phyloP scores from a whole-genome alignment of 768 basidiomycete species.

The Tulasnella sp. region DNA sequence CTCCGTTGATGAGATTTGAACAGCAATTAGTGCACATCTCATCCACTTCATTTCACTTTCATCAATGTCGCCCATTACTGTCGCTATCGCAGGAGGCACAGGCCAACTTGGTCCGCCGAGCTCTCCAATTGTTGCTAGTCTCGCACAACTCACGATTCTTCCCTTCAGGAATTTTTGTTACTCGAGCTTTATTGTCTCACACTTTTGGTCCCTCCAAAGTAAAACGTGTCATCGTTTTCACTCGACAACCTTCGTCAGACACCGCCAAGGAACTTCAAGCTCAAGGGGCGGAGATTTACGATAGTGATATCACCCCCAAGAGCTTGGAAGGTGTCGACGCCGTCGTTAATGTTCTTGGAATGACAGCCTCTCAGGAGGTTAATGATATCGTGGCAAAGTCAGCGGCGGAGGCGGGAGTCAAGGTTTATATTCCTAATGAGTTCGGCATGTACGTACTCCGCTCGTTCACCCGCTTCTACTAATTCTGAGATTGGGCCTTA shows the following conservation, averaged over 20 bases:
- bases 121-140: neutral
- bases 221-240: neutral
- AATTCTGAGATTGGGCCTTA: neutral
- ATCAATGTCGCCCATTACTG: neutral
- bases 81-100: slow-evolving; percentile 13
- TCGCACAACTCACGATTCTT: neutral
- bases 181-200: neutral
- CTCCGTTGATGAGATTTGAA: neutral
- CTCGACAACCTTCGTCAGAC: neutral
- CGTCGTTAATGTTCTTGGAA: neutral
- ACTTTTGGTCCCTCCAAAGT: neutral
- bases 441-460: neutral
- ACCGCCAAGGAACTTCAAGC: neutral
- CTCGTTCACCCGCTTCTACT: neutral
- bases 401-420: slow-evolving; percentile 3
- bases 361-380: neutral
- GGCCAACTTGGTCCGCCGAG: neutral
- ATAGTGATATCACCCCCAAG: neutral
- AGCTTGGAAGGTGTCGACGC: slow-evolving; percentile 11
- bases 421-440: slow-evolving; percentile 19
- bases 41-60: neutral
- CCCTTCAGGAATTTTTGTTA: neutral
- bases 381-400: neutral
- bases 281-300: neutral
- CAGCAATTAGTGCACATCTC: neutral